Evolutionary conservation across 805 yeast species (phyloP), one percentile per base, ranked within the genome.

Genomic region (Saccharomycopsis babjevae): DNA sequence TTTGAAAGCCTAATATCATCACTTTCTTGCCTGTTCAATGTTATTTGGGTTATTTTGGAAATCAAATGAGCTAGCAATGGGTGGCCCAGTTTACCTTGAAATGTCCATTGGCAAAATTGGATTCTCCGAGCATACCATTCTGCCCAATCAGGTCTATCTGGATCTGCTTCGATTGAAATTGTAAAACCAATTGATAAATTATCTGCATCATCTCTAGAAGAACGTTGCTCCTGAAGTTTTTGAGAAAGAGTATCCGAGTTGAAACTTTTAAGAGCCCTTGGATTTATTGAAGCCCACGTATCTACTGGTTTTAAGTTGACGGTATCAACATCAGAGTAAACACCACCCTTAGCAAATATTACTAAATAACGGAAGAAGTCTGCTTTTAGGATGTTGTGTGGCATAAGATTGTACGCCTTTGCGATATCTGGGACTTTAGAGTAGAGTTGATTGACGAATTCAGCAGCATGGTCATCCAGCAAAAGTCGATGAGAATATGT

Each of bases 101-200:
- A 85, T 0, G 97, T 90, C 99, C 99, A 93, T 73, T 93, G 98
- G 70, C 98, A 92, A 68, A 93, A 88, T 74, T 93, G 99, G 54
- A 93, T 83, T 64, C 98, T 78, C 58, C 97, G 79, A 0, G 97
- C 96, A 69, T 90, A 93, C 92, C 96, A 91, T 7, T 86, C 86
- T 34, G 80, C 75, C 99, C 99, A 94, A 72, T 93, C 98, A 0
- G 86, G 86, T 66, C 98, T 78, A 71, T 93, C 97, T 0, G 98
- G 97, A 68, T 93, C 99, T 0, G 97, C 97, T 71, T 94, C 99
- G 52, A 93, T 89, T 0, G 98, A 98, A 7, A 93, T 81, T 2
- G 86, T 84, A 25, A 93, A 76, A 0, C 98, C 98, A 1, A 89
- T 81, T n/a, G 70, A 70, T 60, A 57, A 62, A n/a, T 28, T n/a